These are phyloP conservation scores for Yamadazyma philogaea DNA, from an alignment of 805 yeast genomes.

Conservation along the genomic window DNA sequence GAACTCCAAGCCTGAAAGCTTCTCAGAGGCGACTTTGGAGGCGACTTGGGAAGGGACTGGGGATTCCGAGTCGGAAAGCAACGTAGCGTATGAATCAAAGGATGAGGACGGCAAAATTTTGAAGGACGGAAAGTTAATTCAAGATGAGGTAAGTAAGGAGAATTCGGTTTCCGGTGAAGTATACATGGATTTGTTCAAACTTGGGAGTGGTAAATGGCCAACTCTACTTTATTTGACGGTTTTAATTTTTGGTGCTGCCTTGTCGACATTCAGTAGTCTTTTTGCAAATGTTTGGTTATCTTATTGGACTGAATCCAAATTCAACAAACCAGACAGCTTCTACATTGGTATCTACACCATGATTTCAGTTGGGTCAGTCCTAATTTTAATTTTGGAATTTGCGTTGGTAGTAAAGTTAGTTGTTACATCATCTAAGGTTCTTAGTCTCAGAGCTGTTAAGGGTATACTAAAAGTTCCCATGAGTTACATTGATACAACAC, in stretches of 20 bases:
- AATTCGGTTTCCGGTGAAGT: constrained; percentile 36
- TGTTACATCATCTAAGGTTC: constrained; percentile 48
- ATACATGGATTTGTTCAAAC: constrained; percentile 30
- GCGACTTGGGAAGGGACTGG: constrained; percentile 2
- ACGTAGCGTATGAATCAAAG: neutral
- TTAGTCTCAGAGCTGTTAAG: constrained; percentile 61
- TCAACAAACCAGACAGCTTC: constrained; percentile 45
- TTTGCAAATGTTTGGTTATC: constrained; percentile 77
- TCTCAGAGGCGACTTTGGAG: neutral
- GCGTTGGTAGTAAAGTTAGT: constrained; percentile 42
- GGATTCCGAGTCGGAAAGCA: neutral
- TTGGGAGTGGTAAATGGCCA: constrained; percentile 29
- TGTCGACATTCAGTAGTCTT: constrained; percentile 49
- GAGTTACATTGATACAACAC: constrained; percentile 79
- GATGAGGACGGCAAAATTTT: neutral
- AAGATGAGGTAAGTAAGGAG: constrained; percentile 34
- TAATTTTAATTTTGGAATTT: constrained; percentile 43
- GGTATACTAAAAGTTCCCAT: constrained; percentile 72
- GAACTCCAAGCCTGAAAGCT: neutral
- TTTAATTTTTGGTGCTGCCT: neutral
- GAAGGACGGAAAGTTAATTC: constrained; percentile 28
- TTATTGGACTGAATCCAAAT: constrained; percentile 67
- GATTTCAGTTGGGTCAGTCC: constrained; percentile 48
- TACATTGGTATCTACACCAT: constrained; percentile 73
- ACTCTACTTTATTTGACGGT: neutral